A percentile compares a stretch with the other conserved stretches of the same genome.
These are phyloP conservation scores for Coemansia sp. DNA, from an alignment of 192 early-diverging fungal genomes.

Conservation along the genomic window DNA sequence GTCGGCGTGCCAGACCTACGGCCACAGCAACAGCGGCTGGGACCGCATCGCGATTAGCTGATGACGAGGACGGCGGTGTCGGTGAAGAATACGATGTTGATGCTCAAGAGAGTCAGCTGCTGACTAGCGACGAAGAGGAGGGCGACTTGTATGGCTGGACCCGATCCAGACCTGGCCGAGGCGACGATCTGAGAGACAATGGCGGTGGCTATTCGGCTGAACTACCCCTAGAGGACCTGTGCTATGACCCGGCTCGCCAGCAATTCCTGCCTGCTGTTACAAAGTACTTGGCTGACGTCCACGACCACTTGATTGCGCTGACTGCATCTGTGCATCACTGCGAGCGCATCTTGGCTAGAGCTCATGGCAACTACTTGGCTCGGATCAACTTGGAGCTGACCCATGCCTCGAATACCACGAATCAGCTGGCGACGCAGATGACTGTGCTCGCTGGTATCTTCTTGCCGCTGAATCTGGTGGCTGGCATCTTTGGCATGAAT, in stretches of 20 bases:
- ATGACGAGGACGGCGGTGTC: background rate
- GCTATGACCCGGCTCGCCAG: background rate
- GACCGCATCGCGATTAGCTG: background rate
- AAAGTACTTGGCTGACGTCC: slow-evolving; percentile 74
- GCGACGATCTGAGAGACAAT: slow-evolving; percentile 48
- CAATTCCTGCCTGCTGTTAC: slow-evolving; percentile 55
- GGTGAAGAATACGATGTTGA: slow-evolving; percentile 12
- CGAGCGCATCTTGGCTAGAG: slow-evolving; percentile 66
- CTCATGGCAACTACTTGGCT: slow-evolving; percentile 72
- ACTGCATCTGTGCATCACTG: slow-evolving; percentile 65
- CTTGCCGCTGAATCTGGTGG: slow-evolving; percentile 85
- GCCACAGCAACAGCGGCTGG: background rate
- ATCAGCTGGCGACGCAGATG: slow-evolving; percentile 76
- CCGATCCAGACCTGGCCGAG: slow-evolving; percentile 6
- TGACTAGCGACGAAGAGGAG: slow-evolving; percentile 55
- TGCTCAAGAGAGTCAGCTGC: slow-evolving; percentile 35
- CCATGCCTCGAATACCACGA: slow-evolving; percentile 71
- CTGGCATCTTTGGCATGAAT: slow-evolving; percentile 69
- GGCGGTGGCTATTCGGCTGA: slow-evolving; percentile 15
- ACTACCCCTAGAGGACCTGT: background rate
- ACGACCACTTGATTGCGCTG: slow-evolving; percentile 74
- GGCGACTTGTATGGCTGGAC: slow-evolving; percentile 41
- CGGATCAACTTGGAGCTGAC: slow-evolving; percentile 67
- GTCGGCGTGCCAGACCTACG: background rate
- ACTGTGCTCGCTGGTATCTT: slow-evolving; percentile 85